Conservation (phyloP, 345 rosid genomes). For the Moringa oleifera region DNA sequence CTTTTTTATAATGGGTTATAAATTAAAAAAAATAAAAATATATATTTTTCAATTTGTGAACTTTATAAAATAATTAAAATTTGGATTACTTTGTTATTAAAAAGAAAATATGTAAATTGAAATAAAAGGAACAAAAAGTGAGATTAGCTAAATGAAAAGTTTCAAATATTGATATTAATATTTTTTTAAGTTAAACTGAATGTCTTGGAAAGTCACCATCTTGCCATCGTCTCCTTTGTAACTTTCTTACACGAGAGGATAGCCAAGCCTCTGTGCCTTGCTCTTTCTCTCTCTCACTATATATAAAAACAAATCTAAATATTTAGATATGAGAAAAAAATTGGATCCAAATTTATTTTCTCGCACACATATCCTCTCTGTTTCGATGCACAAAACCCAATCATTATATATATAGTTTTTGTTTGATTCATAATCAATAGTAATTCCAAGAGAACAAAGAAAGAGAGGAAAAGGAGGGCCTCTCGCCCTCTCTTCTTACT, state of each 20-base stretch:
- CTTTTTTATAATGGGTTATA: no score
- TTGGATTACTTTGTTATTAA: background rate
- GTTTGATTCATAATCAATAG: slow-evolving; percentile 15
- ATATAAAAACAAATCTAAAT: background rate
- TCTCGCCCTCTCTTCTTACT: slow-evolving; percentile 50
- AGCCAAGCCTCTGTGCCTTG: slow-evolving; percentile 13
- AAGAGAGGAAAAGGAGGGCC: slow-evolving; percentile 44
- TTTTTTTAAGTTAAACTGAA: slow-evolving; percentile 2
- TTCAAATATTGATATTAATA: no score
- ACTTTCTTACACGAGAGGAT: slow-evolving; percentile 33
- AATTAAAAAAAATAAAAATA: no score
- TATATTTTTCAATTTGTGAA: no score
- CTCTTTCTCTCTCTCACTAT: slow-evolving; percentile 11
- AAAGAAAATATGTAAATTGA: background rate
- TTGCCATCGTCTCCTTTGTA: slow-evolving; percentile 10
- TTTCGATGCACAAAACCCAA: slow-evolving; percentile 27
- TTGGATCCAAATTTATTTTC: slow-evolving; percentile 18
- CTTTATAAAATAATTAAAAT: no score
- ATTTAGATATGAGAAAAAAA: background rate
- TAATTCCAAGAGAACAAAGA: slow-evolving; percentile 14
- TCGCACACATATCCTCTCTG: slow-evolving; percentile 13
- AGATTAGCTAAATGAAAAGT: no score
- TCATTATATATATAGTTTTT: slow-evolving; percentile 14
- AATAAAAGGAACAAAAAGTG: no score
- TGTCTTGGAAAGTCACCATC: slow-evolving; percentile 25